Evolutionary conservation across 108 stramenopile species (phyloP).

Genomic region (Chaetoceros muelleri): DNA sequence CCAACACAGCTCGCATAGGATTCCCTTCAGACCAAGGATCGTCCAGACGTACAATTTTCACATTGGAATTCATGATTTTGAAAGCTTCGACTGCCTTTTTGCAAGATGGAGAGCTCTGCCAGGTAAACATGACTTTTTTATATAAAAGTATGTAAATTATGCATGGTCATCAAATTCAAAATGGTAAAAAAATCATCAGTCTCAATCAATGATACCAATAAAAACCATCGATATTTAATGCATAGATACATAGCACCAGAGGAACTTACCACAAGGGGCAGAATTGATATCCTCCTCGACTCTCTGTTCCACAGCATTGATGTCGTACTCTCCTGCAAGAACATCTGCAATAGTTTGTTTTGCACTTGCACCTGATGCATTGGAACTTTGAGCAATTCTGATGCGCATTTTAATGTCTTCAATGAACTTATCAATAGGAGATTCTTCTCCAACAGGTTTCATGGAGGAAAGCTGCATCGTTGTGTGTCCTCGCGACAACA

Average conservation of each 20-base stretch:
- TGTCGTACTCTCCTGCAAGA: constrained; percentile 55
- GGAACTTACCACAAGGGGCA: constrained; percentile 39
- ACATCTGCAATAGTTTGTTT: constrained; percentile 40
- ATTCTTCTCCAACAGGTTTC: neutral
- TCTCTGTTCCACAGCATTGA: constrained; percentile 16
- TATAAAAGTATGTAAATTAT: neutral
- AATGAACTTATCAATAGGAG: neutral
- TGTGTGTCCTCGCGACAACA: no score
- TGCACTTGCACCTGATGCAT: constrained; percentile 50
- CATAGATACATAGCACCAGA: neutral
- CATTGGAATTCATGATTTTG: constrained; percentile 18
- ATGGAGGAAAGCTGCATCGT: neutral
- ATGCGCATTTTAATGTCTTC: neutral
- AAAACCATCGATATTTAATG: no score
- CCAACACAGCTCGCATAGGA: constrained; percentile 48
- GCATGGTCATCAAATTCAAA: no score
- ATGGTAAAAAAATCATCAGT: no score
- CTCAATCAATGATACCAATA: no score
- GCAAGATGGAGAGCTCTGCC: constrained; percentile 52
- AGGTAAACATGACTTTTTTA: constrained; percentile 26
- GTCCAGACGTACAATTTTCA: constrained; percentile 51
- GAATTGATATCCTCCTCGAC: constrained; percentile 33
- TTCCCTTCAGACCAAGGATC: constrained; percentile 62
- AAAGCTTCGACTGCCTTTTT: constrained; percentile 48
- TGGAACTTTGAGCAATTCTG: constrained; percentile 16